Conservation (phyloP, 83 land plant species). For the Thuja plicata region DNA sequence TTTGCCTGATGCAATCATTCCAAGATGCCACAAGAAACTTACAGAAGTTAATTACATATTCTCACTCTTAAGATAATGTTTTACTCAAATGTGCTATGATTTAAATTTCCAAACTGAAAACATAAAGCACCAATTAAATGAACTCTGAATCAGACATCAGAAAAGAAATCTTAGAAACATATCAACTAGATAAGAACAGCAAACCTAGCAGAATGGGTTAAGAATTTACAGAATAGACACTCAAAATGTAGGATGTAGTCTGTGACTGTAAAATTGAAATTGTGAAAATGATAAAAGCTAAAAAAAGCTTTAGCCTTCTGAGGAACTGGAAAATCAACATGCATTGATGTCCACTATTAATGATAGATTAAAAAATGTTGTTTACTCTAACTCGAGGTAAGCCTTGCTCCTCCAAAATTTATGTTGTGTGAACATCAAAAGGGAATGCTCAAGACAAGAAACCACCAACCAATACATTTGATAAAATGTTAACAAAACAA, state of each 20-base stretch:
- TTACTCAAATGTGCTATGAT: neutral
- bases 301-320: neutral
- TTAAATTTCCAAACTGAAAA: neutral
- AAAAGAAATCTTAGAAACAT: neutral
- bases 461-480: neutral
- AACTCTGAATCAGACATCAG: neutral
- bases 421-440: neutral
- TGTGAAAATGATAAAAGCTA: neutral
- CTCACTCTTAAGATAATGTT: neutral
- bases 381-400: neutral
- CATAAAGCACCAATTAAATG: neutral
- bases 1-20: slow-evolving; percentile 59
- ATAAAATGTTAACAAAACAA: neutral
- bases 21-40: neutral
- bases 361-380: neutral
- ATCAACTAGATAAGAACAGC: neutral
- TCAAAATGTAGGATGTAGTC: neutral
- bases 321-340: neutral
- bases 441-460: neutral
- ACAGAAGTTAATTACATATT: neutral
- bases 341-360: neutral
- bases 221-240: neutral
- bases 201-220: neutral
- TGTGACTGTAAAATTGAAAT: slow-evolving; percentile 2
- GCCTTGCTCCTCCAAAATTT: neutral